Evolutionary conservation across 176 grass and related monocot genomes (phyloP).

Genomic region (Hordeum marinum): DNA sequence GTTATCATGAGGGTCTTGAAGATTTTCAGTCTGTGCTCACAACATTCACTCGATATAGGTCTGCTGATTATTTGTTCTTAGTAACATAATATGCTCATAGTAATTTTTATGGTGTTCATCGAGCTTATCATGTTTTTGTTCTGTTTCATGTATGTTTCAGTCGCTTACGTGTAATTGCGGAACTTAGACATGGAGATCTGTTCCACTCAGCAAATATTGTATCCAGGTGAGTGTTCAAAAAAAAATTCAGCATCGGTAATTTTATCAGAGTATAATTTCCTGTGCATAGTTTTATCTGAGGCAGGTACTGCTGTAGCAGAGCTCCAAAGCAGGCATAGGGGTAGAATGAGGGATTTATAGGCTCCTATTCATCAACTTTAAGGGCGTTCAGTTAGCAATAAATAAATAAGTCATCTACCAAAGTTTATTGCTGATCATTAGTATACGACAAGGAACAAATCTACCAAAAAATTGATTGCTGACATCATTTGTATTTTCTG

Average conservation of each 20-base stretch:
- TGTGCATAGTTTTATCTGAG: slow-evolving; percentile 8
- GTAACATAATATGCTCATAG: background rate
- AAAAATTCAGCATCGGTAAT: background rate
- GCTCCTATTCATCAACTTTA: background rate
- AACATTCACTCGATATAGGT: slow-evolving; percentile 99
- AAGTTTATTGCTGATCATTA: slow-evolving; percentile 7
- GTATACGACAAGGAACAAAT: background rate
- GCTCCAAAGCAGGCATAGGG: background rate
- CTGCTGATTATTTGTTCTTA: slow-evolving; percentile 8
- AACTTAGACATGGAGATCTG: slow-evolving; percentile 96
- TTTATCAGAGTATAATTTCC: background rate
- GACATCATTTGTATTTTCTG: background rate
- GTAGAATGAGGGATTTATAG: background rate
- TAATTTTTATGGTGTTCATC: background rate
- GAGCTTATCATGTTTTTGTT: slow-evolving; percentile 8
- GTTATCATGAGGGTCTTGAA: slow-evolving; percentile 81
- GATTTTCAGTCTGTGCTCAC: slow-evolving; percentile 99
- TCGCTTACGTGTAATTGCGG: slow-evolving; percentile 83
- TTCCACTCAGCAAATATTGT: slow-evolving; percentile 99
- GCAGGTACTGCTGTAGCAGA: background rate
- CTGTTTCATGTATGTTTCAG: slow-evolving; percentile 39
- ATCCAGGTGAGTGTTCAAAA: slow-evolving; percentile 68
- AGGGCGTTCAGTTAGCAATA: background rate
- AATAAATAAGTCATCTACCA: background rate
- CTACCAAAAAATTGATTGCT: background rate